A percentile compares a stretch with the other conserved stretches of the same genome.
phyloP scores from a whole-genome alignment of 164 flowering plant genomes.

The Tetracentron sinense region DNA sequence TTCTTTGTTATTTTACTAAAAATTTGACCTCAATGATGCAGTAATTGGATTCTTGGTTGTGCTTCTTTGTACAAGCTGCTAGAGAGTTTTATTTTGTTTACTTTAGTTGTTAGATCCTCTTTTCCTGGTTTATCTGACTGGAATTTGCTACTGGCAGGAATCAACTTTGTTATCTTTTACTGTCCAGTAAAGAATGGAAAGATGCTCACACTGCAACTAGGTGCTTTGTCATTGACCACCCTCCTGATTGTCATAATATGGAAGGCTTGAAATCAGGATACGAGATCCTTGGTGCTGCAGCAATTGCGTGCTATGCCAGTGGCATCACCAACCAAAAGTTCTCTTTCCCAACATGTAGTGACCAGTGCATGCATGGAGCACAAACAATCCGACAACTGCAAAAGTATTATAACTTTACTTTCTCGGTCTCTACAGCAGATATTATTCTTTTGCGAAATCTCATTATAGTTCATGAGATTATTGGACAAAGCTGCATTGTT shows the following conservation, averaged over 20 bases:
- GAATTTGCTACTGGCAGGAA: slow-evolving; percentile 52
- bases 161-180: slow-evolving; percentile 63
- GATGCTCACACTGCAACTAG: slow-evolving; percentile 43
- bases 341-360: slow-evolving; percentile 63
- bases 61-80: too few relatives aligned
- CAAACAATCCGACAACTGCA: slow-evolving; percentile 46
- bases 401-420: slow-evolving; percentile 38
- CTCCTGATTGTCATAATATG: slow-evolving; percentile 22
- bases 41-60: too few relatives aligned
- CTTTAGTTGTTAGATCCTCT: background rate
- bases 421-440: background rate
- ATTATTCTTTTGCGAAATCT: background rate
- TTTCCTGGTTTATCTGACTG: slow-evolving; percentile 15
- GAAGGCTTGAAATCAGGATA: slow-evolving; percentile 45
- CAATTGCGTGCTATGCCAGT: slow-evolving; percentile 58
- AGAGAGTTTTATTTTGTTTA: background rate
- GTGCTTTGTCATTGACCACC: slow-evolving; percentile 37
- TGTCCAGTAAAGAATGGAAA: slow-evolving; percentile 46
- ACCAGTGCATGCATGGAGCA: slow-evolving; percentile 29
- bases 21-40: too few relatives aligned
- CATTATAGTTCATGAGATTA: background rate
- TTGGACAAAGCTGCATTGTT: background rate
- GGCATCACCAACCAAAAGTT: slow-evolving; percentile 31
- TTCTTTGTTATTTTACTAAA: too few relatives aligned
- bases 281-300: slow-evolving; percentile 73